Evolutionary conservation across 164 flowering plant genomes (phyloP), one percentile per base, ranked within the genome.

Genomic region (Paratinospora sagittata): DNA sequence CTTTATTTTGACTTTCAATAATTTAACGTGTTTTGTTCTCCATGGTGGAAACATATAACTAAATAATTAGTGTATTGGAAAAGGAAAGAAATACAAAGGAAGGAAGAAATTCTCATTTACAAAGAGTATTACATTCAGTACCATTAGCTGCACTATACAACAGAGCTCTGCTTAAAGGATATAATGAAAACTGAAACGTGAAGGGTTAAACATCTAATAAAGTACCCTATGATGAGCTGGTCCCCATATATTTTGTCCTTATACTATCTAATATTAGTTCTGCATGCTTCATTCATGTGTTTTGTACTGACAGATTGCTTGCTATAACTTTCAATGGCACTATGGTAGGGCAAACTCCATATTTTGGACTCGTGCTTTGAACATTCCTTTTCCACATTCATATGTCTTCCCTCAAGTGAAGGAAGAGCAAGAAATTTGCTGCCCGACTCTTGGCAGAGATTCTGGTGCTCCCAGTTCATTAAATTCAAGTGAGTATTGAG

Each of bases 281-380:
- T 37, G 6, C 11, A n/a, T 37, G 39, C 62, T 61, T 43, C 65
- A 16, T 64, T 34, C 69, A 64, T 66, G 36, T 66, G 67, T 62
- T 37, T 24, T 24, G 39, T 14, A 16, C 57, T 64, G 16, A 3
- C 1, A 52, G 33, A 72, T 52, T 17, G 24, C 58, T 63, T 3
- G 13, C 33, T 19, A 41, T 12, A 21, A 64, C 43, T 66, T 33
- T 62, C 49, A 26, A 39, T 73, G 64, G 43, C 34, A 24, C 80
- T 65, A 58, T 78, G 69, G 60, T 72, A 96, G 98, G 98, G 97
- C 97, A 64, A 96, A 96, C 83, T 90, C 98, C 63, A 76, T 96
- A 69, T 96, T 96, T 74, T 96, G 99, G 99, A 83, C 87, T 63
- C 93, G 99, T 63, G 97, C 98, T 71, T 77, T 92, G 78, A 91